These are phyloP conservation scores for Xylaria sp. DNA, from an alignment of 495 filamentous ascomycete species.

Conservation along the genomic window DNA sequence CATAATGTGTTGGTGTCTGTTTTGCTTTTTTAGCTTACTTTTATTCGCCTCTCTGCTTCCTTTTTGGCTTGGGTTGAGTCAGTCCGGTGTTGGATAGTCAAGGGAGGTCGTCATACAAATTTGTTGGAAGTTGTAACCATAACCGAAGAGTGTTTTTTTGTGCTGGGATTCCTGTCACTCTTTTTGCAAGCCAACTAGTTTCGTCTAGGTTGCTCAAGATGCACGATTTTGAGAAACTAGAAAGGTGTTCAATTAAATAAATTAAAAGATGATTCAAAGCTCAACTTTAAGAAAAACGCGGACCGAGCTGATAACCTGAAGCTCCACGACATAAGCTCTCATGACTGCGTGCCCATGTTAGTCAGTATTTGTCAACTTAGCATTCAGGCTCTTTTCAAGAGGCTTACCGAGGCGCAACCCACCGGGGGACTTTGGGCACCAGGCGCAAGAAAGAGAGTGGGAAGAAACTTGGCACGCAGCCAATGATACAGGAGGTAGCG, in stretches of 20 bases:
- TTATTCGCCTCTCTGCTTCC: not conserved
- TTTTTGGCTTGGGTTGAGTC: not conserved
- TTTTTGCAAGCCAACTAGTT: not conserved
- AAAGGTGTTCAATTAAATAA: slow-evolving; percentile 20
- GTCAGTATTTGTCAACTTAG: slow-evolving; percentile 23
- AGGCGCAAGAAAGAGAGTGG: not conserved
- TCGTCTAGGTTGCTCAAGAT: slow-evolving; percentile 3
- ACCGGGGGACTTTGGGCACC: slow-evolving; percentile 4
- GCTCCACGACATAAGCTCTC: not conserved
- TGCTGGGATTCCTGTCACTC: slow-evolving; percentile 27
- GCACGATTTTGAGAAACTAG: slow-evolving; percentile 7
- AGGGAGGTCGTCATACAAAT: not conserved
- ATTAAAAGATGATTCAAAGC: slow-evolving; percentile 16
- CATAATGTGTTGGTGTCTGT: not conserved
- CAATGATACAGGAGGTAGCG: not conserved
- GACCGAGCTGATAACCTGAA: not conserved
- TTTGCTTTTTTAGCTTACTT: not conserved
- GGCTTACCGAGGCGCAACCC: slow-evolving; percentile 6
- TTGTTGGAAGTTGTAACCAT: slow-evolving; percentile 22
- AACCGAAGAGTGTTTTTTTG: slow-evolving; percentile 10
- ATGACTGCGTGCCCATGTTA: not conserved
- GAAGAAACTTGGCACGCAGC: slow-evolving; percentile 2
- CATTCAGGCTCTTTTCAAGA: slow-evolving; percentile 24
- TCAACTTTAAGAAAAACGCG: not conserved
- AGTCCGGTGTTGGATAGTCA: not conserved